phyloP scores from a whole-genome alignment of 805 yeast genomes.

The Metschnikowia kunwiensis region DNA sequence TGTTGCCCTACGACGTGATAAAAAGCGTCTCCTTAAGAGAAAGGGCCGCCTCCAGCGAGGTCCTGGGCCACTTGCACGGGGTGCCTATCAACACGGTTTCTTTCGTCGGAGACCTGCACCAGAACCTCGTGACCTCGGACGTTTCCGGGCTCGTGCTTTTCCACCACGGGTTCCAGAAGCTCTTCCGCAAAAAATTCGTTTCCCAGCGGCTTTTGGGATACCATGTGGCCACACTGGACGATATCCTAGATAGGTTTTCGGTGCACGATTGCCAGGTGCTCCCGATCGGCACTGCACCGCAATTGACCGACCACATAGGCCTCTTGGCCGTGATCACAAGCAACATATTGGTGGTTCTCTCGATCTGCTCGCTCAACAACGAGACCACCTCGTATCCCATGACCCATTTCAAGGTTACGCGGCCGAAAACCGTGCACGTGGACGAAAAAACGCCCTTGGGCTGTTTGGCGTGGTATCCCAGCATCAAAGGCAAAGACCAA shows the following conservation, averaged over 20 bases:
- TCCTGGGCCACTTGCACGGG: conserved; percentile 29
- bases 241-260: conserved; percentile 12
- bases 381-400: conserved; percentile 24
- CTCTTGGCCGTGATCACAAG: conserved; percentile 59
- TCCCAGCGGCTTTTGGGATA: conserved; percentile 54
- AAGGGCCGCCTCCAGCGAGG: conserved; percentile 23
- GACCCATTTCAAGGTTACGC: conserved; percentile 53
- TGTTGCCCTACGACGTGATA: conserved; percentile 16
- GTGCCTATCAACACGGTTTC: conserved; percentile 24
- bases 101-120: conserved; percentile 29
- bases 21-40: conserved; percentile 8
- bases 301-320: conserved; percentile 56
- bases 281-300: conserved; percentile 59
- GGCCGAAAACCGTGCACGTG: conserved; percentile 38
- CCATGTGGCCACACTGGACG: conserved; percentile 24
- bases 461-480: conserved; percentile 63
- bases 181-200: conserved; percentile 48
- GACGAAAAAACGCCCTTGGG: conserved; percentile 29
- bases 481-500: conserved; percentile 29
- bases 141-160: conserved; percentile 46
- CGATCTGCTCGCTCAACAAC: conserved; percentile 48
- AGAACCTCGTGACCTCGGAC: conserved; percentile 33
- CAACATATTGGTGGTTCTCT: conserved; percentile 47
- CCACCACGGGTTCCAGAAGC: conserved; percentile 61
- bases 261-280: conserved; percentile 41